Base-by-base conservation (phyloP, 2,329 filamentous ascomycete species). In the Trichoderma sp. region DNA sequence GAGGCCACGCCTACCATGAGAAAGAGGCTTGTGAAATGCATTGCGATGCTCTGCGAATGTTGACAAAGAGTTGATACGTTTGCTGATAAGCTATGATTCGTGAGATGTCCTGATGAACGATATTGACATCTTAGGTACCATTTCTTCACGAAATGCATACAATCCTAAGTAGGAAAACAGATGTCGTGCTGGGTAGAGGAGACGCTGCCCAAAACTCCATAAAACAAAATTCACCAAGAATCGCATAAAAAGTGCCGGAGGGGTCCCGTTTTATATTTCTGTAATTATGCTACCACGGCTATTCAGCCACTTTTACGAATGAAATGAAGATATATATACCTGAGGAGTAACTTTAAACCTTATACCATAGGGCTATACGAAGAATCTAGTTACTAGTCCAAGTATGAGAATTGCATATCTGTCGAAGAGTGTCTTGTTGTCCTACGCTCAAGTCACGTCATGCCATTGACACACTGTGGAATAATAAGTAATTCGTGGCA, bases 131-230 rank as follows among this genome's bases (percentile, higher is more conserved):
- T n/a, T 43, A n/a, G 15, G 0, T 43, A 43, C 15, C 1, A 8
- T 9, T 43, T 18, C 15, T n/a, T n/a, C 15, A 9, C 0, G 18
- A n/a, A n/a, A n/a, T n/a, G 39, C 0, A n/a, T 21, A 0, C 0
- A 21, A 21, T 51, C 1, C 4, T 9, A 1, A 51, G 43, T 0
- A 51, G 0, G 15, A 51, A 4, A 21, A 1, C 0, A n/a, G 43
- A 47, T n/a, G 3, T 36, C 34, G 34, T n/a, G 8, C 7, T n/a
- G 43, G 43, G n/a, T 47, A 47, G 43, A 47, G 3, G 18, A 47
- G 43, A 47, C 36, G 15, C 18, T 47, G 8, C 8, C 4, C 43
- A n/a, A 47, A 47, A 21, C n/a, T 47, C 18, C 3, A 47, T n/a
- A n/a, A n/a, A 47, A 21, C 18, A 47, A 21, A 21, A n/a, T n/a